Evolutionary conservation across 768 basidiomycete species (phyloP), one percentile per base, ranked within the genome.

Genomic region (Neoboletus subvelutipes): DNA sequence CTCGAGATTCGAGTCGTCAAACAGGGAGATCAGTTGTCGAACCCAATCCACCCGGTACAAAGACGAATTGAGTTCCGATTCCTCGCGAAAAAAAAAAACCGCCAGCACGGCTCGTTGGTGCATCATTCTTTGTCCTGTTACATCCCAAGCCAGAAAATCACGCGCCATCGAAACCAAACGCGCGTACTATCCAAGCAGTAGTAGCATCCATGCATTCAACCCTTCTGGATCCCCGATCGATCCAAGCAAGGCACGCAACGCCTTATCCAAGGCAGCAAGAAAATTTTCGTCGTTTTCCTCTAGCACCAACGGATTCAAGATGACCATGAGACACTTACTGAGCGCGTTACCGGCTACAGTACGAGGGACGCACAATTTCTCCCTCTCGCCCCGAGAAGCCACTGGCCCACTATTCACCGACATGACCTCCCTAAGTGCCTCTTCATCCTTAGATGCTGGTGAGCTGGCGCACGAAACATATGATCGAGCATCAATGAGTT

Each of bases 311-410:
- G 96, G 83, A 50, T 76, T 84, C 59, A 98, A 73, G 36, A 98
- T 90, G 24, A 84, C 78, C 4, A 82, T 87, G 45, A 98, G 72
- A 22, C 95, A 84, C 64, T 84, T 85, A 74, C 90, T 96, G 52
- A 98, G 76, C 0, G 97, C 94, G 52, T 81, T 83, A 3, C 97
- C 96, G 37, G 97, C 97, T 11, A 98, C 97, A 0, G 91, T 89
- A 98, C 94, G 39, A 99, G 80, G 0, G 94, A 87, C 2, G 87
- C 88, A 10, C n/a, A n/a, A n/a, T n/a, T n/a, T n/a, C n/a, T n/a
- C n/a, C n/a, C n/a, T n/a, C n/a, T n/a, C n/a, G n/a, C n/a, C n/a
- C n/a, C n/a, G n/a, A n/a, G n/a, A n/a, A n/a, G n/a, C n/a, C n/a
- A n/a, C n/a, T n/a, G n/a, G n/a, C n/a, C n/a, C n/a, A n/a, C n/a